These are phyloP conservation scores for Colletotrichum spaethianum DNA, from an alignment of 2,329 filamentous ascomycete genomes.

Conservation along the genomic window DNA sequence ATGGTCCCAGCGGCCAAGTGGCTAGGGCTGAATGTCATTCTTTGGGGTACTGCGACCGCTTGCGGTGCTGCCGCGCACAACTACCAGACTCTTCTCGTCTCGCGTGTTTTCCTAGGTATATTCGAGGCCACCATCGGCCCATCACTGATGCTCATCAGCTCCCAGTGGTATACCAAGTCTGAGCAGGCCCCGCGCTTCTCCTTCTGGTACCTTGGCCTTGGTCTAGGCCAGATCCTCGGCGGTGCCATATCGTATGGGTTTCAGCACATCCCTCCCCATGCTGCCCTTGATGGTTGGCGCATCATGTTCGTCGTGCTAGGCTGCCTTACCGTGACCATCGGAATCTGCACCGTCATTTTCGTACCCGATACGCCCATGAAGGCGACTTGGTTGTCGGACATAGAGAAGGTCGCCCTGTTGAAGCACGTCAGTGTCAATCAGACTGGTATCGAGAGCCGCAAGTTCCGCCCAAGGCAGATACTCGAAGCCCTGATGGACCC, in stretches of 20 bases:
- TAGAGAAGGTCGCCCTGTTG: slow-evolving; percentile 59
- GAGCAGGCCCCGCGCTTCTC: slow-evolving; percentile 73
- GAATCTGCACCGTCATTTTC: slow-evolving; percentile 54
- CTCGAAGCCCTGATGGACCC: slow-evolving; percentile 65
- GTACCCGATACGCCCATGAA: slow-evolving; percentile 64
- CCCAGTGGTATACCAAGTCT: slow-evolving; percentile 69
- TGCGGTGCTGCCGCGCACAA: slow-evolving; percentile 67
- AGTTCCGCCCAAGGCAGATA: slow-evolving; percentile 67
- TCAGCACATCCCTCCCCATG: slow-evolving; percentile 62
- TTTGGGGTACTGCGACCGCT: slow-evolving; percentile 71
- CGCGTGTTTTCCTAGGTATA: slow-evolving; percentile 71
- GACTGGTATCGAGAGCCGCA: slow-evolving; percentile 68
- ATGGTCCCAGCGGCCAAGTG: slow-evolving; percentile 73
- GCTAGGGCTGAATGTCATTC: slow-evolving; percentile 69
- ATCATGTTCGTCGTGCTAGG: slow-evolving; percentile 64
- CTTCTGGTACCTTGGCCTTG: slow-evolving; percentile 73
- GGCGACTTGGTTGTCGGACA: slow-evolving; percentile 53
- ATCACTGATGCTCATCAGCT: slow-evolving; percentile 72
- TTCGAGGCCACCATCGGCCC: slow-evolving; percentile 74
- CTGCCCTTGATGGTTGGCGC: slow-evolving; percentile 55
- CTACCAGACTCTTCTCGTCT: slow-evolving; percentile 67
- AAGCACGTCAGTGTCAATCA: slow-evolving; percentile 71
- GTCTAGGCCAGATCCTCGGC: slow-evolving; percentile 68
- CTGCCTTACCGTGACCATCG: slow-evolving; percentile 57
- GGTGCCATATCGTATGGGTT: slow-evolving; percentile 65